Base-by-base conservation (phyloP, 129 eudicot species). In the Flaveria ramosissima region DNA sequence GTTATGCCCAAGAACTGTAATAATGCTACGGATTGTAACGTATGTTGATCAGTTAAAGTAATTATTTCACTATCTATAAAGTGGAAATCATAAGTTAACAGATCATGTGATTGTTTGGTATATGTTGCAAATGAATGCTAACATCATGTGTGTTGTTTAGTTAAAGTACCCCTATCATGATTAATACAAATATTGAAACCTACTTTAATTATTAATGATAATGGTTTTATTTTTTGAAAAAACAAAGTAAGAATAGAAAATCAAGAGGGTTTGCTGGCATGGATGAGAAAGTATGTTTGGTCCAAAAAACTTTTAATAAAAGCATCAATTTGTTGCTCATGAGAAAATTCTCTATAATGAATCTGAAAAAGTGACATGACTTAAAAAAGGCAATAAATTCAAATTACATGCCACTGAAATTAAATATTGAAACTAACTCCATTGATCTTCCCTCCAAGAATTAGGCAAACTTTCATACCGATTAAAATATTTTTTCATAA, bases 301-400 rank as follows among this genome's bases (percentile, higher is more conserved):
- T 56, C 81, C 76, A 55, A 69, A 77, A 69, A 39, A 77, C 81
- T 77, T 77, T 77, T 23, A 53, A 68, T 50, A 43, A 77, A 77
- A 77, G 81, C 81, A 77, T 17, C 14, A 77, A 77, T 68, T 77
- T 77, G 75, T 77, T 77, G 76, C 69, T 77, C 76, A 36, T 77
- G 59, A 56, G 74, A 77, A 26, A 57, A 69, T 19, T 46, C 81
- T 77, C 30, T 24, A 68, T 43, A 59, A 77, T 77, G 70, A 77
- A 77, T 56, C 71, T 78, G 76, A 60, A 78, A 78, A 47, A 11
- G 82, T 78, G 62, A 59, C 76, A 26, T 27, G 76, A 69, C 70
- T 77, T 48, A 15, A 39, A n/a, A 69, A 78, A 71, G 82, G 45
- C 24, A 46, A 60, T 21, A 70, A 78, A 66, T 17, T 78, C 42